Evolutionary conservation across 1,284 basidiomycete species (phyloP).

Genomic region (Veloporphyrellus conicus): DNA sequence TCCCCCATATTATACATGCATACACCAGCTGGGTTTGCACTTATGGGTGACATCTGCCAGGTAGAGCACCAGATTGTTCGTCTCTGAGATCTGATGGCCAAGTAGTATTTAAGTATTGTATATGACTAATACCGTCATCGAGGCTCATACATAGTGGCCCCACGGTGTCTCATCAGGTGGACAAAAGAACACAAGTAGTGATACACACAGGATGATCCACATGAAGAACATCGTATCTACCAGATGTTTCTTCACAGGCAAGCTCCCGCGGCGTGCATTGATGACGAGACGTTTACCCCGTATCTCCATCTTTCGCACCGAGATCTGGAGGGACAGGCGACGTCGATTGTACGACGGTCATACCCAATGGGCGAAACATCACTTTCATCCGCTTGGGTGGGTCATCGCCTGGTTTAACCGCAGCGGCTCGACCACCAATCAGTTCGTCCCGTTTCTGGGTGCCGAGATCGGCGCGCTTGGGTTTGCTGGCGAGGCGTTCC

Average conservation of each 20-base stretch:
- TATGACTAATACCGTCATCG: conserved; percentile 3
- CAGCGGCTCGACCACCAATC: conserved; percentile 25
- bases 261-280: not conserved
- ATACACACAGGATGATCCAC: conserved; percentile 14
- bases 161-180: conserved; percentile 1
- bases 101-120: too few species aligned
- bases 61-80: not conserved
- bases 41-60: too few species aligned
- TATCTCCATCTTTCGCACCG: conserved; percentile 71
- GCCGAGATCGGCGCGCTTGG: conserved; percentile 49
- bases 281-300: conserved; percentile 43
- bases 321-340: conserved; percentile 53
- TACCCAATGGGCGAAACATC: conserved; percentile 54
- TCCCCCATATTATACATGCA: too few species aligned
- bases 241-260: not conserved
- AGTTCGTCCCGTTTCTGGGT: conserved; percentile 35
- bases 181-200: conserved; percentile 13
- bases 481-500: conserved; percentile 51
- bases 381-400: conserved; percentile 76
- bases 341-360: conserved; percentile 30
- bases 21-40: too few species aligned
- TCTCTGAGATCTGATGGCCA: conserved; percentile 1
- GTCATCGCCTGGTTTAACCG: conserved; percentile 52
- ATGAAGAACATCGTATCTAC: not conserved
- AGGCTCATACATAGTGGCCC: conserved; percentile 4